Base-by-base conservation (phyloP, 169 alveolate genomes). In the Plasmodium coatneyi region DNA sequence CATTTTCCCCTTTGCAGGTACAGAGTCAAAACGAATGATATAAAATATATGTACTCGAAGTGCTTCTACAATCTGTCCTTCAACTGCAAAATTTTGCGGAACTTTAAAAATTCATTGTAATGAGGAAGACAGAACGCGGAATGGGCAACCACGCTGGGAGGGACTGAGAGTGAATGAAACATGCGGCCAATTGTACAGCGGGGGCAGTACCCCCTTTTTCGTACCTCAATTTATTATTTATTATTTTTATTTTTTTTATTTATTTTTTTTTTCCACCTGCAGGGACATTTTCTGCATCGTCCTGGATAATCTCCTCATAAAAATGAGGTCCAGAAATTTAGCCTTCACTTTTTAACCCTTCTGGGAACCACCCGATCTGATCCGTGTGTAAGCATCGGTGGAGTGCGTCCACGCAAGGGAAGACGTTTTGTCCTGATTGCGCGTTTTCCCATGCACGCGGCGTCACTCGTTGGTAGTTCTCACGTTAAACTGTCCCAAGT, bases 51-150 rank as follows among this genome's bases (percentile, higher is more conserved):
- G 46, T 87, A 87, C 46, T 34, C 76, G 30, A 36, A 56, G 46
- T 36, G 93, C 49, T 78, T 79, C n/a, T 34, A 78, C 54, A 87
- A 78, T 34, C 80, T 87, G 66, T 60, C 90, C 54, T 87, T 60
- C 71, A 76, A 76, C 71, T 87, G 82, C 30, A 78, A 66, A 87
- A 43, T 34, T 28, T 41, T 87, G 12, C 56, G 81, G 19, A 87
- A 87, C 71, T 87, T 87, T 87, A 87, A 80, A 56, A 79, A 78
- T 66, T 79, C 90, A 9, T 34, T 87, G 93, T 87, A 87, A 87
- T n/a, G n/a, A 30, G 43, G 72, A 72, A 71, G 72, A 84, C 2
- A 16, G 14, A 71, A 87, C 56, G 80, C 16, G 80, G 70, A 56
- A 28, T 56, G 49, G 39, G 9, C 12, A 22, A 12, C 34, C n/a